Percentiles rank a stretch among this genome's conserved stretches.
Conservation (phyloP, 2,329 filamentous ascomycete species). For the Apiospora pterosperma region DNA sequence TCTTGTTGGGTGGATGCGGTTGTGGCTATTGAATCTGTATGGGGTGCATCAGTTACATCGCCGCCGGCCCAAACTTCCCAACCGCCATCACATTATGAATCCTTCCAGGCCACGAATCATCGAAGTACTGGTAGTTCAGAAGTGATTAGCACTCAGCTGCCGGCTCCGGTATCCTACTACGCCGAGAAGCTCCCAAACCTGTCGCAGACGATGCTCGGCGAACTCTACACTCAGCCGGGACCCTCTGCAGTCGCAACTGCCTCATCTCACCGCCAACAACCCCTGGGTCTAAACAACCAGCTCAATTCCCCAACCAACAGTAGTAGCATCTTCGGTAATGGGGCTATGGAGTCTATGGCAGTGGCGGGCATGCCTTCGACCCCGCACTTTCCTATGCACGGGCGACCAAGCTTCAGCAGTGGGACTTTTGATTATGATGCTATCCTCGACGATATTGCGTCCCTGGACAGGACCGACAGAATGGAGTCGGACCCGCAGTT, state of each 20-base stretch:
- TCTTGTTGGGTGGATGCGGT: constrained; percentile 13
- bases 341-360: neutral
- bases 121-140: neutral
- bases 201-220: neutral
- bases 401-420: constrained; percentile 19
- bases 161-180: constrained; percentile 4
- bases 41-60: constrained; percentile 2
- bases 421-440: constrained; percentile 45
- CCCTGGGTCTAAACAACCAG: neutral
- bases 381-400: constrained; percentile 10
- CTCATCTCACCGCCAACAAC: neutral
- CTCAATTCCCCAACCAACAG: neutral
- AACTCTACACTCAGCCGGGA: neutral
- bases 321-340: neutral
- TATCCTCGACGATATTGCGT: constrained; percentile 49
- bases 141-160: neutral
- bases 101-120: neutral
- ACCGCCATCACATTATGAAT: neutral
- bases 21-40: constrained; percentile 12
- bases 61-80: neutral
- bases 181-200: constrained; percentile 4
- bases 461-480: constrained; percentile 45
- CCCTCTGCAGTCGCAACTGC: neutral
- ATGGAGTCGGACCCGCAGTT: constrained; percentile 58
- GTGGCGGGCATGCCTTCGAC: neutral